A percentile compares a stretch with the other conserved stretches of the same genome.
Evolutionary conservation across 192 early-diverging fungal genomes (phyloP).

Genomic region (Coemansia sp.): DNA sequence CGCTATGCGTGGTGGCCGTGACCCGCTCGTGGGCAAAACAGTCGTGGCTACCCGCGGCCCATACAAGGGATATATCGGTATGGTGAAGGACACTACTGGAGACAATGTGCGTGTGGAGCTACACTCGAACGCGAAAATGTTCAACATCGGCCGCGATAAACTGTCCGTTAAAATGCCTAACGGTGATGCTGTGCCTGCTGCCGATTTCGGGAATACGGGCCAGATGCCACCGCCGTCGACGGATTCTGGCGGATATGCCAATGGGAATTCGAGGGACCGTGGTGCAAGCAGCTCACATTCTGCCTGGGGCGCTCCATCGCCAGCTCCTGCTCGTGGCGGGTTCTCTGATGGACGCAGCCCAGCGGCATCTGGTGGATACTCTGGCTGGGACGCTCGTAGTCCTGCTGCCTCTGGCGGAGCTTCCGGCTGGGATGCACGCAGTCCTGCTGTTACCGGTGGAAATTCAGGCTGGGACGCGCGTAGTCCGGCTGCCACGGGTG

Average conservation of each 20-base stretch:
- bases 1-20: constrained; percentile 46
- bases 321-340: constrained; percentile 15
- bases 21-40: constrained; percentile 69
- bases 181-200: constrained; percentile 60
- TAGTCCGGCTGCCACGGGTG: constrained; percentile 28
- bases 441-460: constrained; percentile 52
- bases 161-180: constrained; percentile 68
- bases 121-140: constrained; percentile 83
- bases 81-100: constrained; percentile 85
- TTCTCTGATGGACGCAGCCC: constrained; percentile 26
- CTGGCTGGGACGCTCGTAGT: constrained; percentile 14
- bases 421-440: constrained; percentile 49
- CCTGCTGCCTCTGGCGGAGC: constrained; percentile 62
- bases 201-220: constrained; percentile 18
- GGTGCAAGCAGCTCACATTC: constrained; percentile 5
- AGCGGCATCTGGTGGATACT: constrained; percentile 19
- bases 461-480: constrained; percentile 59
- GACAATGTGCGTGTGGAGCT: constrained; percentile 83
- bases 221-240: background rate
- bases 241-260: constrained; percentile 25
- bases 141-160: constrained; percentile 81
- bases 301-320: constrained; percentile 25
- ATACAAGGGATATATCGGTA: constrained; percentile 97
- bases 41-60: constrained; percentile 86
- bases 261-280: constrained; percentile 7